These are phyloP conservation scores for Dendrobium chrysotoxum DNA, from an alignment of 106 monocot species.

Conservation along the genomic window DNA sequence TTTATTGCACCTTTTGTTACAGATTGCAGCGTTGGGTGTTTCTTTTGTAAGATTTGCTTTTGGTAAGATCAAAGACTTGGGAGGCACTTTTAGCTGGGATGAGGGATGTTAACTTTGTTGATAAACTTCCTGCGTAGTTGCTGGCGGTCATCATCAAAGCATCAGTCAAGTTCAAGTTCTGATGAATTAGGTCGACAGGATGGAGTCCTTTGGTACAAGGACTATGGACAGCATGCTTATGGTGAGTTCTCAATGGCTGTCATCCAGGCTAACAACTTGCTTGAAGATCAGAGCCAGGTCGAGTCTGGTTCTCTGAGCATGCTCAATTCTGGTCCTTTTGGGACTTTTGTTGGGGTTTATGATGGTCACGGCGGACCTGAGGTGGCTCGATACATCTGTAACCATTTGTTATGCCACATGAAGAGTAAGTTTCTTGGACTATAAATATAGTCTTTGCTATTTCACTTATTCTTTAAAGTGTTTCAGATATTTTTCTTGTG, in stretches of 20 bases:
- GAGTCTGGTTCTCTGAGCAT: slow-evolving; percentile 15
- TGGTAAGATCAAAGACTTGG: background rate
- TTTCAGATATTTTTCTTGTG: background rate
- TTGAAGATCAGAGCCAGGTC: slow-evolving; percentile 19
- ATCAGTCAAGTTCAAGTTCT: background rate
- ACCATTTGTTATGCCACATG: background rate
- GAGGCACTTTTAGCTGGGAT: slow-evolving; percentile 1
- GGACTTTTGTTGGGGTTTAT: slow-evolving; percentile 11
- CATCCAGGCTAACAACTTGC: slow-evolving; percentile 12
- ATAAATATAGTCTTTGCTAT: background rate
- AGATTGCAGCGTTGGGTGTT: background rate
- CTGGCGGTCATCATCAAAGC: slow-evolving; percentile 4
- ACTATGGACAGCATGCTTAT: slow-evolving; percentile 5
- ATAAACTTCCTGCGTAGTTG: slow-evolving; percentile 10
- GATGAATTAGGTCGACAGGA: background rate
- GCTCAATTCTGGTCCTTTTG: slow-evolving; percentile 8
- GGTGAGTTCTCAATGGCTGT: slow-evolving; percentile 24
- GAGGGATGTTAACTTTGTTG: slow-evolving; percentile 10
- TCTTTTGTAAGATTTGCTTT: background rate
- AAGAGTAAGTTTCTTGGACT: slow-evolving; percentile 10
- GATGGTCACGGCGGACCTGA: slow-evolving; percentile 7
- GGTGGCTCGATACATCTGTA: background rate
- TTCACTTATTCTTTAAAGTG: background rate
- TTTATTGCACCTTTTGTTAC: background rate
- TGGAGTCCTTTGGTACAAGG: slow-evolving; percentile 9